These are phyloP conservation scores for Barbarea vulgaris DNA, from an alignment of 345 rosid genomes.

Conservation along the genomic window DNA sequence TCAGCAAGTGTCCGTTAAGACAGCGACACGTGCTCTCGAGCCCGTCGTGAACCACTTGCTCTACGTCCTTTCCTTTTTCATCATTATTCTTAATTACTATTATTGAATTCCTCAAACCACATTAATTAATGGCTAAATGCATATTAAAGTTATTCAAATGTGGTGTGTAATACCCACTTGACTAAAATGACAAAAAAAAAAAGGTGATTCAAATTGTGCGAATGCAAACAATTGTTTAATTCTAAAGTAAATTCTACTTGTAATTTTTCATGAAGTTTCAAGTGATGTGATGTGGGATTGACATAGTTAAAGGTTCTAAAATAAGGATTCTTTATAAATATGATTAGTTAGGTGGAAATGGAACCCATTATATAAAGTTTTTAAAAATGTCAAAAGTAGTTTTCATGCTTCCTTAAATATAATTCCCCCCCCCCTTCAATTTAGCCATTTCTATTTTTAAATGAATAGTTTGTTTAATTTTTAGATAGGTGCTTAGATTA, in stretches of 20 bases:
- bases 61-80: not conserved
- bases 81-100: constrained; percentile 14
- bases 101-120: constrained; percentile 29
- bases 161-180: constrained; percentile 20
- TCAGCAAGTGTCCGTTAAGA: constrained; percentile 44
- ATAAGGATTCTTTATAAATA: constrained; percentile 11
- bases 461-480: not conserved
- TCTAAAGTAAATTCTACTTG: not conserved
- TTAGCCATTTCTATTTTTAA: not conserved
- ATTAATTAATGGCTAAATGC: constrained; percentile 12
- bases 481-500: not conserved
- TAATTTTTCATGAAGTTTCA: not conserved
- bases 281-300: constrained; percentile 33
- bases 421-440: not conserved
- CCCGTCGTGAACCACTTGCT: constrained; percentile 44
- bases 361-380: not conserved
- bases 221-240: constrained; percentile 14
- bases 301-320: constrained; percentile 5
- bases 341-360: constrained; percentile 7
- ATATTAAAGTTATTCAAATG: constrained; percentile 19
- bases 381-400: not conserved
- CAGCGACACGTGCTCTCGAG: constrained; percentile 50
- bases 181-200: not conserved
- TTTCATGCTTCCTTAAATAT: not conserved
- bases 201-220: constrained; percentile 4